These are phyloP conservation scores for Polygonum aviculare DNA, from an alignment of 148 eudicot species.

Conservation along the genomic window DNA sequence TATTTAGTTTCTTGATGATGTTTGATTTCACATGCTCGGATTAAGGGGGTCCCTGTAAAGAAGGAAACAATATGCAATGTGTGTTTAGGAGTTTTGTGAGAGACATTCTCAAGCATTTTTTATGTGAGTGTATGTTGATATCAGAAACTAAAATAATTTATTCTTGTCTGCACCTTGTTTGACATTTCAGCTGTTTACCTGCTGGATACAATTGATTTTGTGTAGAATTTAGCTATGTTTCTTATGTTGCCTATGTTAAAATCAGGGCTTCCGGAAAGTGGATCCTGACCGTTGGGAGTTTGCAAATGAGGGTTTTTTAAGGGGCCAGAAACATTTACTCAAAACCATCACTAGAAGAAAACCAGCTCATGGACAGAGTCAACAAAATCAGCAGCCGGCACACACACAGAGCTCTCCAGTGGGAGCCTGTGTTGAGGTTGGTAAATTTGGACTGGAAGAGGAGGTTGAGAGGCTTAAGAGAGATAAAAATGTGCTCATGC, in stretches of 20 bases:
- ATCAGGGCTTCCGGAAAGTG: slow-evolving; percentile 58
- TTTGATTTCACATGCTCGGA: neutral
- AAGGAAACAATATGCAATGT: neutral
- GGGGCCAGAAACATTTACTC: slow-evolving; percentile 51
- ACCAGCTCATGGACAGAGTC: slow-evolving; percentile 41
- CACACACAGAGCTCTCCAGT: slow-evolving; percentile 28
- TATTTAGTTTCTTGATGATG: neutral
- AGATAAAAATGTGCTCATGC: slow-evolving; percentile 57
- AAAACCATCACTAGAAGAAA: slow-evolving; percentile 39
- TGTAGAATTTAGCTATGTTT: neutral
- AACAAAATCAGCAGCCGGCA: slow-evolving; percentile 24
- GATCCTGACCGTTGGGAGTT: slow-evolving; percentile 74
- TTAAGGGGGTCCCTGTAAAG: neutral
- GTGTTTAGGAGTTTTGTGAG: neutral
- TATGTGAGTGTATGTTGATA: neutral
- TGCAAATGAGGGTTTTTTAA: slow-evolving; percentile 59
- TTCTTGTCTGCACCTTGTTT: neutral
- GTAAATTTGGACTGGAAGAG: slow-evolving; percentile 56
- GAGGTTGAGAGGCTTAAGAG: slow-evolving; percentile 60
- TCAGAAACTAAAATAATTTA: neutral
- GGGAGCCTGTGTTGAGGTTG: slow-evolving; percentile 58
- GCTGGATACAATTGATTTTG: neutral
- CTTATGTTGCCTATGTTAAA: neutral
- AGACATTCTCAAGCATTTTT: neutral
- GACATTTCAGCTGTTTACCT: neutral